Conservation (phyloP, 257 asterid species). For the Avicennia marina region DNA sequence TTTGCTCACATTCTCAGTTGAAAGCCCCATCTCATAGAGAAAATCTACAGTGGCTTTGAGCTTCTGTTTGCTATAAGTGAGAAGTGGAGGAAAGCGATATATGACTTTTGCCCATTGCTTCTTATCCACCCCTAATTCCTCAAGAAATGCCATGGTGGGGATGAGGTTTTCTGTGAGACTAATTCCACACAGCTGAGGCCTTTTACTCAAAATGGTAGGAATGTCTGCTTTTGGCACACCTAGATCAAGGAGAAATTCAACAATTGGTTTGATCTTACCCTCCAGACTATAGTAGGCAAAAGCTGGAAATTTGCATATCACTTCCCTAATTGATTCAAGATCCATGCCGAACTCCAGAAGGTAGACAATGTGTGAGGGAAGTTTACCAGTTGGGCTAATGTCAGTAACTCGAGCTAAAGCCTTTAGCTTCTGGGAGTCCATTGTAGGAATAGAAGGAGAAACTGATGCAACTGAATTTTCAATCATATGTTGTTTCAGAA, state of each 20-base stretch:
- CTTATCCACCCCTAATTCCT: slow-evolving; percentile 77
- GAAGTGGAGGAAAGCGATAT: slow-evolving; percentile 77
- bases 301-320: slow-evolving; percentile 84
- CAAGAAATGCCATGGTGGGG: slow-evolving; percentile 87
- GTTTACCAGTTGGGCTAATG: slow-evolving; percentile 54
- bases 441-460: slow-evolving; percentile 40
- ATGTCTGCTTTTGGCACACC: slow-evolving; percentile 69
- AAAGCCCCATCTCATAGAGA: slow-evolving; percentile 83
- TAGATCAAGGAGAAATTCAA: slow-evolving; percentile 80
- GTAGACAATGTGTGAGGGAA: slow-evolving; percentile 71
- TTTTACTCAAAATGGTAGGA: slow-evolving; percentile 59
- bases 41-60: slow-evolving; percentile 64
- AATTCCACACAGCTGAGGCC: slow-evolving; percentile 98
- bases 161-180: slow-evolving; percentile 85
- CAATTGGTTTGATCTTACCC: slow-evolving; percentile 87
- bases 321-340: slow-evolving; percentile 56
- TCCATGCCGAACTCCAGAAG: slow-evolving; percentile 92
- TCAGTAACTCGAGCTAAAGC: slow-evolving; percentile 82
- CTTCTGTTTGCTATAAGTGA: slow-evolving; percentile 73
- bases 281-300: slow-evolving; percentile 90
- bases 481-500: slow-evolving; percentile 27
- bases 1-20: slow-evolving; percentile 75
- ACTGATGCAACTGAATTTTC: slow-evolving; percentile 36
- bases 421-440: slow-evolving; percentile 52
- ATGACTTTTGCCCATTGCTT: slow-evolving; percentile 85